A percentile compares a stretch with the other conserved stretches of the same genome.
Evolutionary conservation across 2,329 filamentous ascomycete genomes (phyloP).

Genomic region (Sporothrix pseudoabietina): DNA sequence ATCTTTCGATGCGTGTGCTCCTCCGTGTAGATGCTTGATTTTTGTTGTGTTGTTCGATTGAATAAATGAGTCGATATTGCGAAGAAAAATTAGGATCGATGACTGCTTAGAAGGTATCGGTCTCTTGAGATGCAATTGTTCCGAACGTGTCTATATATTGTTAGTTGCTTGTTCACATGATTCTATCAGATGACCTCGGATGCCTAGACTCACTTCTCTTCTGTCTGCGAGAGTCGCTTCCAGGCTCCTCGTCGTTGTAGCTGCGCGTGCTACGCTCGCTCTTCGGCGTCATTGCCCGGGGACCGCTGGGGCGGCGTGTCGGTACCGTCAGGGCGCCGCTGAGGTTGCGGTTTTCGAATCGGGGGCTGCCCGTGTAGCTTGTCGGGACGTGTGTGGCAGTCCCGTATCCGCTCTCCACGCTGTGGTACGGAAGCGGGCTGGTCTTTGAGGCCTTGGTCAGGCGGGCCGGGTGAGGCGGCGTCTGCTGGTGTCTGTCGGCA

Average conservation of each 20-base stretch:
- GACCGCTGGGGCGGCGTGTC: conserved; percentile 59
- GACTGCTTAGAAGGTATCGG: conserved; percentile 53
- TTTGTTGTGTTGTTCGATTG: not conserved
- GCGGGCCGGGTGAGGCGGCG: conserved; percentile 52
- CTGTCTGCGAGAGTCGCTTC: conserved; percentile 51
- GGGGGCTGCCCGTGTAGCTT: conserved; percentile 56
- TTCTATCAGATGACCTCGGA: too few relatives aligned
- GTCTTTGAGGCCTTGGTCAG: conserved; percentile 56
- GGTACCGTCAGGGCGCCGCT: conserved; percentile 56
- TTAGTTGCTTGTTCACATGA: conserved; percentile 31
- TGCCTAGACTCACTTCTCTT: conserved; percentile 56
- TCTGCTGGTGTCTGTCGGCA: conserved; percentile 37
- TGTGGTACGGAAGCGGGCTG: conserved; percentile 60
- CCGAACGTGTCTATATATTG: conserved; percentile 54
- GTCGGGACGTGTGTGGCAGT: conserved; percentile 47
- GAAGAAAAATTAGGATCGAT: not conserved
- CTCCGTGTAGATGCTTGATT: not conserved
- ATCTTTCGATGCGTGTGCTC: not conserved
- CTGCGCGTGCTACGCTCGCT: conserved; percentile 44
- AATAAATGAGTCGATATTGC: not conserved
- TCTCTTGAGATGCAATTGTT: conserved; percentile 54
- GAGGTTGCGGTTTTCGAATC: conserved; percentile 60
- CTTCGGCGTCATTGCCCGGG: conserved; percentile 63
- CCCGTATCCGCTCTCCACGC: conserved; percentile 57
- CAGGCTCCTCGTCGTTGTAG: conserved; percentile 49